These are phyloP conservation scores for Chrysanthemum makinoi DNA, from an alignment of 129 eudicot species.

Conservation along the genomic window DNA sequence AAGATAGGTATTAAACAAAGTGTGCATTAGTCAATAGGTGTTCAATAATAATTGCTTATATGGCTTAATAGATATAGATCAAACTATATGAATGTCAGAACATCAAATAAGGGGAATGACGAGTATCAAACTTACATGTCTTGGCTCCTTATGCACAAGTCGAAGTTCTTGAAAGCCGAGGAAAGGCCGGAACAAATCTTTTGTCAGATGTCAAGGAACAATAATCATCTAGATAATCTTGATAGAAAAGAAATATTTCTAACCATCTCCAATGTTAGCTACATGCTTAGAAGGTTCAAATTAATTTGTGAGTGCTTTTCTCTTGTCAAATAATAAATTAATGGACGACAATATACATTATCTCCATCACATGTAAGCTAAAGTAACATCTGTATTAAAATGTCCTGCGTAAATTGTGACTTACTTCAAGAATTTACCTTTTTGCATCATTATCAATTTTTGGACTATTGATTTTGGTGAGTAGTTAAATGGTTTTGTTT, in stretches of 20 bases:
- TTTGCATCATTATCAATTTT: constrained; percentile 6
- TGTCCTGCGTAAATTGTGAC: constrained; percentile 10
- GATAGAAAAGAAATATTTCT: neutral
- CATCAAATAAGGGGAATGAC: neutral
- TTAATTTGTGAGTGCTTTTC: neutral
- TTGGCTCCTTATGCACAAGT: constrained; percentile 93
- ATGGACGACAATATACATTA: neutral
- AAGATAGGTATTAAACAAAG: neutral
- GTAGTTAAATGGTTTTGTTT: neutral
- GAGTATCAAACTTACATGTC: constrained; percentile 57
- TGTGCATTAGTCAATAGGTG: neutral
- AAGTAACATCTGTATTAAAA: neutral
- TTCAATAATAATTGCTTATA: neutral
- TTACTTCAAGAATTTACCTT: neutral
- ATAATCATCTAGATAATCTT: neutral
- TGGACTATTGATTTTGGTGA: neutral
- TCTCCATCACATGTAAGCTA: constrained; percentile 1
- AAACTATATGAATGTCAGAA: neutral
- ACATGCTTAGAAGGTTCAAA: neutral
- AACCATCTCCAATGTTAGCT: neutral
- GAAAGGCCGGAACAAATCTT: constrained; percentile 92
- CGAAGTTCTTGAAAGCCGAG: constrained; percentile 74
- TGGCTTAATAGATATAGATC: neutral
- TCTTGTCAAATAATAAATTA: neutral
- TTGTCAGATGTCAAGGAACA: constrained; percentile 44